A percentile compares a stretch with the other conserved stretches of the same genome.
phyloP scores from a whole-genome alignment of 169 alveolate species.

The Plasmodium cynomolgi region DNA sequence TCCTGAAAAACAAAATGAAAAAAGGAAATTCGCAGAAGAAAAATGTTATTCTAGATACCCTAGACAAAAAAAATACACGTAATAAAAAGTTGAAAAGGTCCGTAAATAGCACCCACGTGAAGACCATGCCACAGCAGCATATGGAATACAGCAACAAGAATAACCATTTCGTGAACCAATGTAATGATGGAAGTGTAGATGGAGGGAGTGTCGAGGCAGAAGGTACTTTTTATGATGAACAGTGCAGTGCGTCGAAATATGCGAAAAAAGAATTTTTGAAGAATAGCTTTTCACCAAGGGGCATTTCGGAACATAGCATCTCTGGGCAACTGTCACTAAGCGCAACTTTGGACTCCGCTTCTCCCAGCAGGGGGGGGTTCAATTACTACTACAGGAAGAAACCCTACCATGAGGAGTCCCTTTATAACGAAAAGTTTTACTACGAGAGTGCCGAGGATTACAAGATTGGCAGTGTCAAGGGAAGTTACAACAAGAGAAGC shows the following conservation, averaged over 20 bases:
- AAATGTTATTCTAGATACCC: conserved; percentile 10
- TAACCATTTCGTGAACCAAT: background rate
- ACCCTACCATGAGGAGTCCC: background rate
- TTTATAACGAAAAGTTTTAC: conserved; percentile 13
- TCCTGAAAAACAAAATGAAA: background rate
- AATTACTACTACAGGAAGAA: conserved; percentile 2
- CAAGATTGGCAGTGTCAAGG: background rate
- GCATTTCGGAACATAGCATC: background rate
- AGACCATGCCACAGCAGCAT: background rate
- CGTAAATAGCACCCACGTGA: background rate
- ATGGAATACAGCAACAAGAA: background rate
- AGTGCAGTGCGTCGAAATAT: background rate
- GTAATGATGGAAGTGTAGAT: background rate
- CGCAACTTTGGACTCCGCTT: background rate
- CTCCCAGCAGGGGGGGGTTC: background rate
- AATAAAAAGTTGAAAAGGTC: conserved; percentile 21
- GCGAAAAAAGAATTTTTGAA: background rate
- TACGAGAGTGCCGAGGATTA: background rate
- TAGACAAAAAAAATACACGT: conserved; percentile 5
- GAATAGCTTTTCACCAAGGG: background rate
- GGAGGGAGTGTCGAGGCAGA: background rate
- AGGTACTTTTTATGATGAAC: background rate
- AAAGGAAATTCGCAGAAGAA: conserved; percentile 7
- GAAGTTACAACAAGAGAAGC: background rate
- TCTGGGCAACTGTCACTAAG: background rate